Conservation (phyloP, 2,329 filamentous ascomycete genomes). For the Sarocladium strictum region DNA sequence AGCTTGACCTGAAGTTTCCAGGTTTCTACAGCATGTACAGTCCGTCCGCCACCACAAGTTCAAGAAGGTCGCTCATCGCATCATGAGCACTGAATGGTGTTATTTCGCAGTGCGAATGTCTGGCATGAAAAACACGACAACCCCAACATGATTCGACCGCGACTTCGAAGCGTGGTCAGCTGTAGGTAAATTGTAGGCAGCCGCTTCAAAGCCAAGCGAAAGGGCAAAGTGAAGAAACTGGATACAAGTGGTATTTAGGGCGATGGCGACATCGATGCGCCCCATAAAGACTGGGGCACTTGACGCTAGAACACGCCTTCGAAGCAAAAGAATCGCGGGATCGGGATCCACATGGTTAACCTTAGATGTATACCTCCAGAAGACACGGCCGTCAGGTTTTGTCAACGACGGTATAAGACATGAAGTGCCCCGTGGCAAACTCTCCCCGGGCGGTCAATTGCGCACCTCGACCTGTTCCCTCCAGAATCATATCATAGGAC, state of each 20-base stretch:
- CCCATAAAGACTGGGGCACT: background rate
- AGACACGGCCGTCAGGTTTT: background rate
- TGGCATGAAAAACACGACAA: too few species aligned
- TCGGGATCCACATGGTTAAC: background rate
- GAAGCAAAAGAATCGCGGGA: conserved; percentile 4
- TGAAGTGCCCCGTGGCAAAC: background rate
- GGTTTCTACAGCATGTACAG: too few species aligned
- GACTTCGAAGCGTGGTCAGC: too few species aligned
- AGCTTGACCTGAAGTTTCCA: too few species aligned
- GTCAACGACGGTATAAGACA: background rate
- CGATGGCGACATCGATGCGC: conserved; percentile 3
- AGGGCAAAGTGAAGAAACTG: too few species aligned
- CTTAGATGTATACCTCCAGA: background rate
- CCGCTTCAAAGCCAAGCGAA: too few species aligned
- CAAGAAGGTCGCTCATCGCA: too few species aligned
- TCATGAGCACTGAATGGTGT: too few species aligned
- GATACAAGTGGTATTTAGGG: background rate
- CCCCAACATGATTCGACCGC: too few species aligned
- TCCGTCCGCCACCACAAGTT: too few species aligned
- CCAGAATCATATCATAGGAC: background rate
- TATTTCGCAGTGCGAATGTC: too few species aligned
- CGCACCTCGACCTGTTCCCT: background rate
- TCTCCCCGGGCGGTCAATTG: background rate
- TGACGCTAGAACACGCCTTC: conserved; percentile 4
- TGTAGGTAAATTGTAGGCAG: too few species aligned